Base-by-base conservation (phyloP, 148 eudicot genomes). In the Pouteria glomerata region DNA sequence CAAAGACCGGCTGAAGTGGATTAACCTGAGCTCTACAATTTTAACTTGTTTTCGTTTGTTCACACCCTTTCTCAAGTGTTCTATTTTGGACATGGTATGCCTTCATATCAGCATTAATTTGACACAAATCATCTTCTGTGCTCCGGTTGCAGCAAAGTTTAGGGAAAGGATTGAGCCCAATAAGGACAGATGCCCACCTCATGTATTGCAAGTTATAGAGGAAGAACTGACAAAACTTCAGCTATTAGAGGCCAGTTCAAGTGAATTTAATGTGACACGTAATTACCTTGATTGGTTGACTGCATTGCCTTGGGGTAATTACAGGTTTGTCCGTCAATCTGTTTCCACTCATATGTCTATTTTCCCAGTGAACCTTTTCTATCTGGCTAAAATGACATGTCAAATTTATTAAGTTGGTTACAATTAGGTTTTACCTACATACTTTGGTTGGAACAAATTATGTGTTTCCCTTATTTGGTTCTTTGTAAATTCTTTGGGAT, bases 281-380 rank as follows among this genome's bases (percentile, higher is more conserved):
- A 95, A 95, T 73, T 95, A 95, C 85, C 93, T 95, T 70, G 99
- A 95, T 80, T 95, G 99, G 99, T 72, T 95, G 90, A 95, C 97
- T 56, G 96, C 94, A 29, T 86, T 95, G 74, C 99, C 99, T 61
- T 95, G 97, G 97, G 97, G 99, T 73, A 87, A 78, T 79, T 95
- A 89, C 89, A 95, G 99, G 99, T 95, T 69, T 63, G 85, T 70
- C 61, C 63, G 12, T 61, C 39, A 70, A 55, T 75, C 16, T 72
- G 33, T 57, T 64, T 53, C 30, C 15, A 27, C 12, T 41, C 24
- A 27, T 13, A 47, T 27, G 27, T n/a, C 51, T 63, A 30, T 4
- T 60, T 47, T 55, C n/a, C 8, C 11, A 57, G 26, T 27, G 63
- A 16, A 56, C 48, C 23, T 26, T 57, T 6, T 55, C 57, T 60